These are phyloP conservation scores for Boletus calvinii DNA, from an alignment of 1,284 basidiomycete genomes.

Conservation along the genomic window DNA sequence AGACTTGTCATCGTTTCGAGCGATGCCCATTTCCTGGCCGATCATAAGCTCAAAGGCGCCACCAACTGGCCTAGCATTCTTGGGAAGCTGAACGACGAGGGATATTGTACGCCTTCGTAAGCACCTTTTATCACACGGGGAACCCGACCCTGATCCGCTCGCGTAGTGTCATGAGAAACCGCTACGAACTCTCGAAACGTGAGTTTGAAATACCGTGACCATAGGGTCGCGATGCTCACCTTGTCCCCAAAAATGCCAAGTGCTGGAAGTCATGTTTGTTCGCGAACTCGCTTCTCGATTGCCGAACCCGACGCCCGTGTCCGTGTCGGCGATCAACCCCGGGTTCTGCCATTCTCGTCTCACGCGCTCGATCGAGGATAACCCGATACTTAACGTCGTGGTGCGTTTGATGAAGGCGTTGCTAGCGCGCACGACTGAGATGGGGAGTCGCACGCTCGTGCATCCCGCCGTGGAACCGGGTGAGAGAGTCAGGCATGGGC, in stretches of 20 bases:
- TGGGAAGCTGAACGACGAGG: constrained; percentile 29
- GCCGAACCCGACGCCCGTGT: constrained; percentile 30
- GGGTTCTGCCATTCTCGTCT: constrained; percentile 36
- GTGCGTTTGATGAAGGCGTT: constrained; percentile 12
- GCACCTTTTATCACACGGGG: not conserved
- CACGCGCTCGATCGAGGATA: constrained; percentile 15
- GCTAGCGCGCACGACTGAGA: constrained; percentile 32
- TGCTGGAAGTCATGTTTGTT: constrained; percentile 34
- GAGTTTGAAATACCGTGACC: constrained; percentile 6
- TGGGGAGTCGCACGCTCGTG: constrained; percentile 33
- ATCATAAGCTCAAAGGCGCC: constrained; percentile 9
- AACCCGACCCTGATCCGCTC: not conserved
- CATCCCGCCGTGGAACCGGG: constrained; percentile 26
- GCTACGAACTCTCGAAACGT: constrained; percentile 39
- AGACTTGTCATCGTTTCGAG: constrained; percentile 34
- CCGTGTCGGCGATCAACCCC: constrained; percentile 38
- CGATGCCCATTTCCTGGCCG: constrained; percentile 18
- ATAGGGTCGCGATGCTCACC: not conserved
- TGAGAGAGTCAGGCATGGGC: constrained; percentile 27
- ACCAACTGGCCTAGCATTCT: constrained; percentile 29
- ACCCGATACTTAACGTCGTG: not conserved
- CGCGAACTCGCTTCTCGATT: constrained; percentile 35
- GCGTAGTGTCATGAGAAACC: constrained; percentile 12
- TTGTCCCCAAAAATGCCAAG: constrained; percentile 10
- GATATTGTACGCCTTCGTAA: constrained; percentile 31